Conservation (phyloP, 1,139 yeast genomes). For the Yamadazyma sp. region DNA sequence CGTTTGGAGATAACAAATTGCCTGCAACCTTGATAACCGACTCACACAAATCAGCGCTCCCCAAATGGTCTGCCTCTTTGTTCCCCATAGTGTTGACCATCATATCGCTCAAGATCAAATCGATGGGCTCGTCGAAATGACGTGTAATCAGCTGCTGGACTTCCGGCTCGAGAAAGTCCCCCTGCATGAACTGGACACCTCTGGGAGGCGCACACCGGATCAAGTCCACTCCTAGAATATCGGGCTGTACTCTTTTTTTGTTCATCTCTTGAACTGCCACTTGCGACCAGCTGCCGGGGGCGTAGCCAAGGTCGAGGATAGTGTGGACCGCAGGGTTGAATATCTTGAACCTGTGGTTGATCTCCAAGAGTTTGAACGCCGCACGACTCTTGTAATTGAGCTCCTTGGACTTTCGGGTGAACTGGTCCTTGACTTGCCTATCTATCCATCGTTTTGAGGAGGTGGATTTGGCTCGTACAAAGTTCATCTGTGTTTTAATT, state of each 20-base stretch:
- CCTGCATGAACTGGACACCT: conserved; percentile 42
- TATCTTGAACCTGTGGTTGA: conserved; percentile 62
- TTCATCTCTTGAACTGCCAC: conserved; percentile 33
- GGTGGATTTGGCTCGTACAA: conserved; percentile 21
- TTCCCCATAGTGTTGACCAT: conserved; percentile 49
- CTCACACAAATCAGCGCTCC: conserved; percentile 47
- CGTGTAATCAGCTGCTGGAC: conserved; percentile 31
- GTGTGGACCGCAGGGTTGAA: conserved; percentile 51
- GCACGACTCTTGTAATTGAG: conserved; percentile 79
- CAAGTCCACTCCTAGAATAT: conserved; percentile 43
- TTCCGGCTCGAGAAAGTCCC: conserved; percentile 36
- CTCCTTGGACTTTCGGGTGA: conserved; percentile 62
- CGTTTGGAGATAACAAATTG: conserved; percentile 29
- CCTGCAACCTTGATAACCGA: conserved; percentile 35
- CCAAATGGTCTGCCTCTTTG: conserved; percentile 43
- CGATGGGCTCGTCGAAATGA: conserved; percentile 18
- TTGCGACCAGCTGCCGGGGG: conserved; percentile 54
- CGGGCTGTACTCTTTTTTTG: conserved; percentile 8
- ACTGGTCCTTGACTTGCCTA: conserved; percentile 65
- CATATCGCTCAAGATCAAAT: conserved; percentile 47
- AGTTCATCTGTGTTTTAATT: conserved; percentile 1
- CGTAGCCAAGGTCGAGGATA: conserved; percentile 71
- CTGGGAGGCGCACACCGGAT: conserved; percentile 39
- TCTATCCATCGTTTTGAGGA: conserved; percentile 64
- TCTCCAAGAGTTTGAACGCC: conserved; percentile 77